Evolutionary conservation across 2,329 filamentous ascomycete genomes (phyloP), one percentile per base, ranked within the genome.

Genomic region (Penicillium sp.): DNA sequence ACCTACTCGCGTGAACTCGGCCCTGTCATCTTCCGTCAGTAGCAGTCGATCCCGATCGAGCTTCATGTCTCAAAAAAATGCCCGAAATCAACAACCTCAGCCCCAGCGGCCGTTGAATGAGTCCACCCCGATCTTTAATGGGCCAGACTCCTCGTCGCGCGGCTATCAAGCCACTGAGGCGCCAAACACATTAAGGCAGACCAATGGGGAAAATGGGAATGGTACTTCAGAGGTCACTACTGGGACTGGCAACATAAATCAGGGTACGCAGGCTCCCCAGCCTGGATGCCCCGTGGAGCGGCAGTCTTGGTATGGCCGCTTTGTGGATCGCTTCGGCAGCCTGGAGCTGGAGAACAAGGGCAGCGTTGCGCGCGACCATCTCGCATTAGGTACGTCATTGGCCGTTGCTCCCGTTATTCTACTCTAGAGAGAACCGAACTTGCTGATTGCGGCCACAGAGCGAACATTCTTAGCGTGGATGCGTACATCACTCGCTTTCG

Each of bases 401-500:
- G 13, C 20, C 26, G n/a, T n/a, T n/a, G n/a, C n/a, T n/a, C n/a
- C n/a, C n/a, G n/a, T n/a, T n/a, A n/a, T n/a, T 26, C 13, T 18
- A 4, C 8, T 11, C n/a, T 7, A 29, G 4, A 43, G 10, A 26
- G 2, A 6, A 27, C 6, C 14, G 14, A 27, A 28, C 43, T 11
- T 17, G 29, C 41, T 49, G 40, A 50, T 13, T 11, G 18, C 15
- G n/a, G 16, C 32, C 40, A 28, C 49, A 80, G 80, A 84, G 62
- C 75, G 80, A 27, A 84, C 80, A n/a, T 84, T 83, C 62, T 71
- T 84, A 28, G 80, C 80, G 47, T 84, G 80, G 80, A 72, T 84
- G 43, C 75, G 80, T 38, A 84, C 80, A 11, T 81, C 78, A 10
- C 71, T 84, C 37, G 78, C 78, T 36, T 84, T 84, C 58, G 80